These are phyloP conservation scores for Trametes gibbosa DNA, from an alignment of 768 basidiomycete species.

Conservation along the genomic window DNA sequence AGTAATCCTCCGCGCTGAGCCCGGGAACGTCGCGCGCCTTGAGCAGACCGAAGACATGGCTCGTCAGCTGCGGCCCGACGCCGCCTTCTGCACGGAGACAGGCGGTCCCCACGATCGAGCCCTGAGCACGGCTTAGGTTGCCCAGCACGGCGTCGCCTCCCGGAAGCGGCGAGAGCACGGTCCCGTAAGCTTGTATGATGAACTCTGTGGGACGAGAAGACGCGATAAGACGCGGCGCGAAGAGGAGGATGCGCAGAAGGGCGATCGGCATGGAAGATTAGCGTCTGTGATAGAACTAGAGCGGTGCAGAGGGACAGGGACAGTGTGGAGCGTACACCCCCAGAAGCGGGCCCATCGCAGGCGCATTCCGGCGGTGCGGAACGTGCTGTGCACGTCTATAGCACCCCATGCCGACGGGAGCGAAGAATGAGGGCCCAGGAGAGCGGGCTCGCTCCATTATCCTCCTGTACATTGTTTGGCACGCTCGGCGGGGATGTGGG, in stretches of 20 bases:
- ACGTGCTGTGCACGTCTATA: background rate
- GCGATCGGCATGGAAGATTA: slow-evolving; percentile 5
- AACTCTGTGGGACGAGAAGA: slow-evolving; percentile 49
- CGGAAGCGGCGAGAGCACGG: slow-evolving; percentile 72
- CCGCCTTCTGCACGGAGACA: slow-evolving; percentile 81
- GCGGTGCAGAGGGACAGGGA: background rate
- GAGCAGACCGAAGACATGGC: slow-evolving; percentile 87
- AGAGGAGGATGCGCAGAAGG: background rate
- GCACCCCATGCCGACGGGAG: background rate
- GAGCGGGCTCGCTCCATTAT: slow-evolving; percentile 9
- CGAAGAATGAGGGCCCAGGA: slow-evolving; percentile 3
- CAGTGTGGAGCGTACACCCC: background rate
- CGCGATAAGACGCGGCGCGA: background rate
- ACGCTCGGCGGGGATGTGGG: background rate
- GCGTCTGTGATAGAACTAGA: slow-evolving; percentile 2
- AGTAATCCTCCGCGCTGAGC: slow-evolving; percentile 68
- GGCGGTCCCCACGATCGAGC: slow-evolving; percentile 82
- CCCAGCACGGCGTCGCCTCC: slow-evolving; percentile 62
- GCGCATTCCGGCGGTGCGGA: slow-evolving; percentile 1
- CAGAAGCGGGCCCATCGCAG: background rate
- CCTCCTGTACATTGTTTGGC: background rate
- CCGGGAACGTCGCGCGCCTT: slow-evolving; percentile 68
- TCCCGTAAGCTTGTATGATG: slow-evolving; percentile 84
- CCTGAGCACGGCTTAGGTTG: slow-evolving; percentile 80
- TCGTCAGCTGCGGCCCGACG: slow-evolving; percentile 83